These are phyloP conservation scores for Cucurbitaria berberidis DNA, from an alignment of 2,329 filamentous ascomycete species.

Conservation along the genomic window DNA sequence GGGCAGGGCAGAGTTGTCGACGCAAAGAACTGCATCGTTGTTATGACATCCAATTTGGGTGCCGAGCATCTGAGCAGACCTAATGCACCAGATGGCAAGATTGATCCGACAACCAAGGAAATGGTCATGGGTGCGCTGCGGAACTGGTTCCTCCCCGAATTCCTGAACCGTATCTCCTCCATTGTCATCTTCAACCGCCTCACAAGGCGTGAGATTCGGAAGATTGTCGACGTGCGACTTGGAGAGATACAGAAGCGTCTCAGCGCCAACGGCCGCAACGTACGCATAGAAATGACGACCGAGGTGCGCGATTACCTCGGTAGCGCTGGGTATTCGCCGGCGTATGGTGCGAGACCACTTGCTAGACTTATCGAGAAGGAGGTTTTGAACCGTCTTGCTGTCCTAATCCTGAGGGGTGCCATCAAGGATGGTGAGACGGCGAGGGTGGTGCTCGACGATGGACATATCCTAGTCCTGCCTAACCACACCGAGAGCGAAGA, in stretches of 20 bases:
- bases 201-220: constrained; percentile 85
- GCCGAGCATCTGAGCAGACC: constrained; percentile 90
- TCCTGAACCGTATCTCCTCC: constrained; percentile 96
- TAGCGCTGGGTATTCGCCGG: constrained; percentile 88
- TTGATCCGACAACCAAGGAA: constrained; percentile 84
- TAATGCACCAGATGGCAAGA: constrained; percentile 77
- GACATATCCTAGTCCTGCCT: constrained; percentile 78
- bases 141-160: constrained; percentile 97
- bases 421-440: constrained; percentile 87
- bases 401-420: constrained; percentile 84
- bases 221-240: constrained; percentile 91
- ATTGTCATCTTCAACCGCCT: constrained; percentile 99
- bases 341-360: constrained; percentile 90
- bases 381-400: constrained; percentile 89
- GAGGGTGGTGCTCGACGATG: constrained; percentile 76
- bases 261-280: constrained; percentile 81
- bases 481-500: constrained; percentile 78
- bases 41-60: constrained; percentile 98
- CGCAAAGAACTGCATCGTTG: constrained; percentile 96
- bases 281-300: constrained; percentile 79
- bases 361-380: constrained; percentile 94
- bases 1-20: constrained; percentile 95
- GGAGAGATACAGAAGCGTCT: constrained; percentile 90
- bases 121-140: constrained; percentile 89
- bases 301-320: constrained; percentile 94